phyloP scores from a whole-genome alignment of 2,329 filamentous ascomycete species.

The Lasiodiplodia sp. region DNA sequence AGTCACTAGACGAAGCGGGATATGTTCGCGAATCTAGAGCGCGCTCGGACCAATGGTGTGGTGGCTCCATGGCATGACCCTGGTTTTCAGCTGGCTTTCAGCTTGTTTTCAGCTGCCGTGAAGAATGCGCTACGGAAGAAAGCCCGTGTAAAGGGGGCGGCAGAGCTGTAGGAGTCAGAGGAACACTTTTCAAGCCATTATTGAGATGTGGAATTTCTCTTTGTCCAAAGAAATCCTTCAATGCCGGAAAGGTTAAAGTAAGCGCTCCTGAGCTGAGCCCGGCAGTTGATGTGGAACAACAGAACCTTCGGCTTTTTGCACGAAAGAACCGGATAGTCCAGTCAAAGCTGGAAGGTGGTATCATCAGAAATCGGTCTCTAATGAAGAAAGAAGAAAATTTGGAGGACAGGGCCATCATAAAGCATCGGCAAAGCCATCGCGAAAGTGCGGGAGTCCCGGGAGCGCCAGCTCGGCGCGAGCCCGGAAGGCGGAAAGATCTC shows the following conservation, averaged over 20 bases:
- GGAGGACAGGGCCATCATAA: background rate
- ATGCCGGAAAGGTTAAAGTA: too few species aligned
- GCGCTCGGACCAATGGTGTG: background rate
- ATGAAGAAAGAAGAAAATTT: background rate
- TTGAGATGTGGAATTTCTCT: too few species aligned
- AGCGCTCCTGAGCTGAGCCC: too few species aligned
- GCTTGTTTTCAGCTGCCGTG: background rate
- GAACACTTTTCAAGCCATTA: background rate
- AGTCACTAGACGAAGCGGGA: too few species aligned
- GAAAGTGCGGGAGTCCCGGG: background rate
- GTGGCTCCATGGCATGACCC: background rate
- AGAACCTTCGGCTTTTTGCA: too few species aligned
- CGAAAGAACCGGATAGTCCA: too few species aligned
- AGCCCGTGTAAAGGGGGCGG: background rate
- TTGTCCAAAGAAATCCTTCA: too few species aligned
- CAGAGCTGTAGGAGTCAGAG: background rate
- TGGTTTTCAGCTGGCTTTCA: background rate
- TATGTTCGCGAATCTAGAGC: too few species aligned
- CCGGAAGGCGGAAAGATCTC: slow-evolving; percentile 23
- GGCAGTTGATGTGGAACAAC: too few species aligned
- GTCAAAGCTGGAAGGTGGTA: too few species aligned
- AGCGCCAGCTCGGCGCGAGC: background rate
- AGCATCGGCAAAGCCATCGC: background rate
- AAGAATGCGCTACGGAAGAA: background rate
- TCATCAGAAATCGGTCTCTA: too few species aligned